Evolutionary conservation across 495 filamentous ascomycete genomes (phyloP).

Genomic region (Tetracladium setigerum): DNA sequence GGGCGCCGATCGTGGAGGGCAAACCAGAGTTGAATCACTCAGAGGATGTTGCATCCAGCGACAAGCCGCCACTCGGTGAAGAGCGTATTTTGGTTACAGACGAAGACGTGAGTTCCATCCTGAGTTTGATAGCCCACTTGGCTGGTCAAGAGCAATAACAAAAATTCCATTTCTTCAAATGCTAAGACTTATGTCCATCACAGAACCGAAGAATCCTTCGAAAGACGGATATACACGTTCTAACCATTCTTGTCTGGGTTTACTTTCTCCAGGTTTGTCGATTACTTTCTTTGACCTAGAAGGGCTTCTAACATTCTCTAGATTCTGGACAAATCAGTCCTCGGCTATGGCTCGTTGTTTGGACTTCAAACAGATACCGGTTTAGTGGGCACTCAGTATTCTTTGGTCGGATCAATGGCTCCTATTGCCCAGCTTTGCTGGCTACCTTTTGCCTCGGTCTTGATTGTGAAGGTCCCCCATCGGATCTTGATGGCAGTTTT

Average conservation of each 20-base stretch:
- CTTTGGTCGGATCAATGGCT: constrained; percentile 51
- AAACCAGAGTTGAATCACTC: too few species aligned
- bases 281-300: not conserved
- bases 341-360: constrained; percentile 57
- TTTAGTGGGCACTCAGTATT: constrained; percentile 53
- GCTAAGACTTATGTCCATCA: too few species aligned
- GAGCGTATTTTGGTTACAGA: not conserved
- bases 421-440: constrained; percentile 58
- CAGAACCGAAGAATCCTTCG: constrained; percentile 45
- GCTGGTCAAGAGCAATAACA: too few species aligned
- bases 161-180: too few species aligned
- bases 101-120: not conserved
- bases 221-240: constrained; percentile 54
- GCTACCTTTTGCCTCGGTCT: constrained; percentile 56
- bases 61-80: too few species aligned
- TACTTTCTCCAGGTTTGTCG: constrained; percentile 45
- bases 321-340: constrained; percentile 58
- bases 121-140: too few species aligned
- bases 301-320: constrained; percentile 22
- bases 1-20: too few species aligned
- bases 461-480: constrained; percentile 60
- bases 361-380: constrained; percentile 47
- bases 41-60: too few species aligned
- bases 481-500: constrained; percentile 53
- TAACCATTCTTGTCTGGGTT: constrained; percentile 54